Conservation (phyloP, 257 asterid genomes). For the Knoxia roxburghii region DNA sequence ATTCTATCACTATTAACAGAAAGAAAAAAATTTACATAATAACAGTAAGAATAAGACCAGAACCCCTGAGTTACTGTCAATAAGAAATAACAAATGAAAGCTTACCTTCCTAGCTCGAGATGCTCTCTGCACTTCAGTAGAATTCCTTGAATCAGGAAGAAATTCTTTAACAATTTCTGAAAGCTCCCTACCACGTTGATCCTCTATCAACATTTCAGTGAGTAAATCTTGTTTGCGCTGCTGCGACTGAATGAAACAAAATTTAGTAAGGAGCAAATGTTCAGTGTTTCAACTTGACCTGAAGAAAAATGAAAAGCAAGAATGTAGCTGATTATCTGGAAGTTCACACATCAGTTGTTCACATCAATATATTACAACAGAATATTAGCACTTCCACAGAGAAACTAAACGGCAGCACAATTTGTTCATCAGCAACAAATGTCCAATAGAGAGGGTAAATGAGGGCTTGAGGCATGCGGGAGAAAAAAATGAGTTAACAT, state of each 20-base stretch:
- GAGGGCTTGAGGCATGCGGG: neutral
- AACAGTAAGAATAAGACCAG: neutral
- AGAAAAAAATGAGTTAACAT: neutral
- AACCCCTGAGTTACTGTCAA: neutral
- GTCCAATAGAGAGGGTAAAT: neutral
- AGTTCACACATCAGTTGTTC: neutral
- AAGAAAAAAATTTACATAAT: too few relatives aligned
- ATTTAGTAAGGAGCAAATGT: slow-evolving; percentile 2
- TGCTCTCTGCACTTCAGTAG: slow-evolving; percentile 40
- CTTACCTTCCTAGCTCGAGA: slow-evolving; percentile 57
- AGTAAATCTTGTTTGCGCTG: slow-evolving; percentile 55
- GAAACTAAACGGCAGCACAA: neutral
- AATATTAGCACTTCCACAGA: neutral
- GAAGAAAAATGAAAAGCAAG: too few relatives aligned
- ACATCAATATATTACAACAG: neutral
- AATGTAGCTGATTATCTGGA: neutral
- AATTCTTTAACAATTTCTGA: slow-evolving; percentile 38
- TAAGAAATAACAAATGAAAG: neutral
- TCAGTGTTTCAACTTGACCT: neutral
- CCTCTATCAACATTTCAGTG: slow-evolving; percentile 56
- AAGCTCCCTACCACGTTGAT: slow-evolving; percentile 54
- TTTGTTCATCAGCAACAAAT: neutral
- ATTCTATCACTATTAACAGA: neutral
- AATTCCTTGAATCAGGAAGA: slow-evolving; percentile 40
- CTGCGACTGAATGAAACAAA: slow-evolving; percentile 39